A percentile compares a stretch with the other conserved stretches of the same genome.
Evolutionary conservation across 2,329 filamentous ascomycete genomes (phyloP).

Genomic region (Purpureocillium takamizusanense): DNA sequence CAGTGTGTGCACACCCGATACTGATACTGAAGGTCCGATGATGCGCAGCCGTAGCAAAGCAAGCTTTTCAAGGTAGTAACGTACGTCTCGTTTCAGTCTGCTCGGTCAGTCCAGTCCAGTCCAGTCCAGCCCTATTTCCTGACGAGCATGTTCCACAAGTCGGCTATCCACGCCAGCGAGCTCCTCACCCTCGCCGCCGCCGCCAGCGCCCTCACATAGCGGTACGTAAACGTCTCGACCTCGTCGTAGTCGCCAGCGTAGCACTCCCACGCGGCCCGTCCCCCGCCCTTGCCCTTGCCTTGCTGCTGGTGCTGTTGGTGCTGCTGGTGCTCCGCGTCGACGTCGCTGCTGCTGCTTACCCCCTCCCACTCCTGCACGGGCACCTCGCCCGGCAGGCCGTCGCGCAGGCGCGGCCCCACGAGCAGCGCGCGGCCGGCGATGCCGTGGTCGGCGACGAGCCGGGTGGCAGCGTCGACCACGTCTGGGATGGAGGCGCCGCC

Average conservation of each 20-base stretch:
- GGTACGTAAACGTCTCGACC: slow-evolving; percentile 44
- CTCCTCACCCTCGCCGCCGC: slow-evolving; percentile 36
- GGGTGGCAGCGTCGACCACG: slow-evolving; percentile 54
- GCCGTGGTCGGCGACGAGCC: slow-evolving; percentile 48
- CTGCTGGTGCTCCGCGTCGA: no score
- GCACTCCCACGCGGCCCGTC: slow-evolving; percentile 48
- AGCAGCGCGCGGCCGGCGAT: slow-evolving; percentile 49
- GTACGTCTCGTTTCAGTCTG: no score
- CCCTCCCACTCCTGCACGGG: slow-evolving; percentile 12
- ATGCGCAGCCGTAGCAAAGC: no score
- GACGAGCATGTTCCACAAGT: slow-evolving; percentile 5
- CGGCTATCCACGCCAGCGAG: slow-evolving; percentile 39
- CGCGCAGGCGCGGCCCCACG: slow-evolving; percentile 43
- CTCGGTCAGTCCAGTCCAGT: no score
- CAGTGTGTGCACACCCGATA: no score
- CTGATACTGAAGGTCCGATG: no score
- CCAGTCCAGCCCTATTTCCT: neutral
- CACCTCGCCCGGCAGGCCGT: slow-evolving; percentile 18
- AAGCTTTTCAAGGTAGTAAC: no score
- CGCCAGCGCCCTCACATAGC: slow-evolving; percentile 46
- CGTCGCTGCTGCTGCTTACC: no score
- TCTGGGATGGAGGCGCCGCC: slow-evolving; percentile 44
- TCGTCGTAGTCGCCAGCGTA: slow-evolving; percentile 50
- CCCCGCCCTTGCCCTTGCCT: slow-evolving; percentile 28
- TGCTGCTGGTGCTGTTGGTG: no score